Evolutionary conservation across 192 early-diverging fungal species (phyloP).

Genomic region (Backusella macrospora): DNA sequence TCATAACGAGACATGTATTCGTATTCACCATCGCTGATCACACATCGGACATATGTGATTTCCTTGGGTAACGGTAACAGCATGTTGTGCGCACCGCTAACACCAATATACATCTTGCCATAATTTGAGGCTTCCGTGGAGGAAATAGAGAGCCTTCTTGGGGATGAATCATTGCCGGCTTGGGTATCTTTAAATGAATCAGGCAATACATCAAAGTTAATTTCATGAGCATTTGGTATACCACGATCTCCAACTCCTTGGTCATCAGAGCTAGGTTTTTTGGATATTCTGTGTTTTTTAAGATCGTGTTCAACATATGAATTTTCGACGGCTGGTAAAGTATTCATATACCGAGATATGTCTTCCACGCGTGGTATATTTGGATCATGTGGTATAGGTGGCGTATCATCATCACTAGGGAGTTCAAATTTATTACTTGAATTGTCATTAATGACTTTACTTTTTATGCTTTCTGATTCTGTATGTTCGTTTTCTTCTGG

Average conservation of each 20-base stretch:
- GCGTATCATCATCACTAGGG: background rate
- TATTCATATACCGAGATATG: slow-evolving; percentile 19
- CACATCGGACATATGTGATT: slow-evolving; percentile 33
- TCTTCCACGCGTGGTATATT: slow-evolving; percentile 10
- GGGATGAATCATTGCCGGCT: background rate
- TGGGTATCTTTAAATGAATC: background rate
- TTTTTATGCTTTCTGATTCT: background rate
- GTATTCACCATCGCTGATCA: slow-evolving; percentile 34
- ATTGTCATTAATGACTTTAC: background rate
- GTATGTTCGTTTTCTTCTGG: background rate
- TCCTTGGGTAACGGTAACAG: slow-evolving; percentile 28
- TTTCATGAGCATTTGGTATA: slow-evolving; percentile 24
- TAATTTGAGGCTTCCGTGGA: background rate
- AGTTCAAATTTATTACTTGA: slow-evolving; percentile 5
- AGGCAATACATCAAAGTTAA: background rate
- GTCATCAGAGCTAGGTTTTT: background rate
- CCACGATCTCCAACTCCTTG: background rate
- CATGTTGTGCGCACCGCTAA: slow-evolving; percentile 27
- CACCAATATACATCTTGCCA: slow-evolving; percentile 28
- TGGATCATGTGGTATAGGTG: slow-evolving; percentile 5
- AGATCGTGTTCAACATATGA: background rate
- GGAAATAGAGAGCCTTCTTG: background rate
- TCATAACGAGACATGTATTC: slow-evolving; percentile 32
- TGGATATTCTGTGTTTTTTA: slow-evolving; percentile 1
- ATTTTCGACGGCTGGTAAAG: background rate